Evolutionary conservation across 148 eudicot species (phyloP).

Genomic region (Bassia scoparia): DNA sequence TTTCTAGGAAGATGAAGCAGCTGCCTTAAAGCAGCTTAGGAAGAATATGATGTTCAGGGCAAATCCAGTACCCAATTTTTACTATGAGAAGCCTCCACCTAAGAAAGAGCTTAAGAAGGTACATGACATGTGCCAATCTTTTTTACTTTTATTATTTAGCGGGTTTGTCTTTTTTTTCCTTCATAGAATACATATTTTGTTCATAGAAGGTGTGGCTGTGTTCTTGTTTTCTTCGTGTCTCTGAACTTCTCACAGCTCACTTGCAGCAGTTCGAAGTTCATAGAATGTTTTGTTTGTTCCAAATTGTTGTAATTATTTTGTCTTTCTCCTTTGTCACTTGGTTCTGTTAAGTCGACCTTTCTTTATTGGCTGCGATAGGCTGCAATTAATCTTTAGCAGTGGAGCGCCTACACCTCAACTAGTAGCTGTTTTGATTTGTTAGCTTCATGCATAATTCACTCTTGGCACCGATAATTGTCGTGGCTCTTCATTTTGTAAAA

Average conservation of each 20-base stretch:
- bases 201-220: no score
- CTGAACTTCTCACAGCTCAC: neutral
- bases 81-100: constrained; percentile 85
- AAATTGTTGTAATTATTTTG: neutral
- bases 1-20: constrained; percentile 80
- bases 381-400: neutral
- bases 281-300: neutral
- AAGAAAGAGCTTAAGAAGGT: constrained; percentile 95
- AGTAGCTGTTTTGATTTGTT: neutral
- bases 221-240: constrained; percentile 6
- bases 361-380: neutral
- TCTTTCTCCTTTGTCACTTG: neutral
- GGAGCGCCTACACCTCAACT: neutral
- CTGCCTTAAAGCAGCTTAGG: constrained; percentile 76
- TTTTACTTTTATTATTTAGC: no score
- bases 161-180: neutral
- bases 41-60: constrained; percentile 73
- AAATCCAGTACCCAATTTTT: constrained; percentile 85
- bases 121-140: constrained; percentile 7
- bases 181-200: no score
- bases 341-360: neutral
- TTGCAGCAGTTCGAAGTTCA: neutral
- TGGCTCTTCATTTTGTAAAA: neutral
- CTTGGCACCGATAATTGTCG: neutral
- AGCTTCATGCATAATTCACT: neutral